Conservation (phyloP, 805 yeast genomes). For the Nakazawaea anatomiae region DNA sequence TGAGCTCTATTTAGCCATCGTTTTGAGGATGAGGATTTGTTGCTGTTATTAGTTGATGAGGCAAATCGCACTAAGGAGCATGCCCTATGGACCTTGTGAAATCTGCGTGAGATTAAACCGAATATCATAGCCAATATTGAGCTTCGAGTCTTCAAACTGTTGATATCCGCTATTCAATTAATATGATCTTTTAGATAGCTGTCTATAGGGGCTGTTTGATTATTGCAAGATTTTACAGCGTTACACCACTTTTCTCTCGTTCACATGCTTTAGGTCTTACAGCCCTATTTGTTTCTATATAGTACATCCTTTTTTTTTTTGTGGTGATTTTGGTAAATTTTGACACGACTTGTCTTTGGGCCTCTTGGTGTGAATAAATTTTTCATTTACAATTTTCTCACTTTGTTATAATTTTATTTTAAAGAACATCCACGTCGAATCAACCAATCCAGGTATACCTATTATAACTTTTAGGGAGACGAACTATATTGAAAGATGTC, state of each 20-base stretch:
- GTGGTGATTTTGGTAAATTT: neutral
- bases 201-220: no score
- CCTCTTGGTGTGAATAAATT: neutral
- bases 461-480: conserved; percentile 70
- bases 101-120: neutral
- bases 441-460: conserved; percentile 34
- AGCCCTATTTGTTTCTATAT: neutral
- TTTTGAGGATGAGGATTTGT: conserved; percentile 43
- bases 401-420: neutral
- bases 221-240: neutral
- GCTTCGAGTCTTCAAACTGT: no score
- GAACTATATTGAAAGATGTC: conserved; percentile 53
- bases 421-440: conserved; percentile 48
- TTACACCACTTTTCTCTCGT: neutral
- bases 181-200: no score
- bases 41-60: neutral
- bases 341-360: no score
- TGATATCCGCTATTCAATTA: no score
- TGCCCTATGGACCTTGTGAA: neutral
- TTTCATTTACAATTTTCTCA: neutral
- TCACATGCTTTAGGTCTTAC: neutral
- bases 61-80: conserved; percentile 3
- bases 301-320: neutral
- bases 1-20: conserved; percentile 74
- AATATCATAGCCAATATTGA: neutral